Conservation (phyloP, 805 yeast species). For the Candida sphagnicola region DNA sequence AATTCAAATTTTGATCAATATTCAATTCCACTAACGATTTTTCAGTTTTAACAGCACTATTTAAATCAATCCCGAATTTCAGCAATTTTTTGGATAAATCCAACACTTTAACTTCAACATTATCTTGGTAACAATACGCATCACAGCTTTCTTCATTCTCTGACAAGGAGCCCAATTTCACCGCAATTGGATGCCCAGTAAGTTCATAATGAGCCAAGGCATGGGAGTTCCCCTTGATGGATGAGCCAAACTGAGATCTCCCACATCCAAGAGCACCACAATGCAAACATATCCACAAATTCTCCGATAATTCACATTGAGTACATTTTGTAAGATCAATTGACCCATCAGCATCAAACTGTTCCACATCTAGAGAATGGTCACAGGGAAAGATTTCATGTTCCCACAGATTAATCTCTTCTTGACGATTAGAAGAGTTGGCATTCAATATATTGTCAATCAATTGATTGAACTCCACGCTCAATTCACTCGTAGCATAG, state of each 20-base stretch:
- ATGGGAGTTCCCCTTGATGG: slow-evolving; percentile 85
- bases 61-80: slow-evolving; percentile 65
- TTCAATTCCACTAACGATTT: slow-evolving; percentile 85
- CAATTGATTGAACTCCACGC: slow-evolving; percentile 19
- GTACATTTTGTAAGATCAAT: slow-evolving; percentile 45
- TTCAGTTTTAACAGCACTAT: slow-evolving; percentile 64
- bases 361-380: slow-evolving; percentile 61
- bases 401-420: slow-evolving; percentile 89
- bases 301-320: slow-evolving; percentile 63
- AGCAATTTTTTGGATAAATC: slow-evolving; percentile 43
- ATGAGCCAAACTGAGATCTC: slow-evolving; percentile 87
- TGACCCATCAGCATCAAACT: slow-evolving; percentile 22
- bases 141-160: slow-evolving; percentile 61
- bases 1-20: slow-evolving; percentile 85
- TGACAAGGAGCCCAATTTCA: slow-evolving; percentile 85
- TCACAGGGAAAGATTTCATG: slow-evolving; percentile 77
- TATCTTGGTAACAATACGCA: slow-evolving; percentile 82
- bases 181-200: slow-evolving; percentile 73
- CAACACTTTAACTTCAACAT: slow-evolving; percentile 84
- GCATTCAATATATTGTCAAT: slow-evolving; percentile 49
- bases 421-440: slow-evolving; percentile 53
- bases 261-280: slow-evolving; percentile 97
- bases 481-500: slow-evolving; percentile 18
- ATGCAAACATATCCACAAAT: slow-evolving; percentile 86
- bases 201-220: slow-evolving; percentile 68